phyloP scores from a whole-genome alignment of 2,329 filamentous ascomycete species.

The Xylariaceae sp. region DNA sequence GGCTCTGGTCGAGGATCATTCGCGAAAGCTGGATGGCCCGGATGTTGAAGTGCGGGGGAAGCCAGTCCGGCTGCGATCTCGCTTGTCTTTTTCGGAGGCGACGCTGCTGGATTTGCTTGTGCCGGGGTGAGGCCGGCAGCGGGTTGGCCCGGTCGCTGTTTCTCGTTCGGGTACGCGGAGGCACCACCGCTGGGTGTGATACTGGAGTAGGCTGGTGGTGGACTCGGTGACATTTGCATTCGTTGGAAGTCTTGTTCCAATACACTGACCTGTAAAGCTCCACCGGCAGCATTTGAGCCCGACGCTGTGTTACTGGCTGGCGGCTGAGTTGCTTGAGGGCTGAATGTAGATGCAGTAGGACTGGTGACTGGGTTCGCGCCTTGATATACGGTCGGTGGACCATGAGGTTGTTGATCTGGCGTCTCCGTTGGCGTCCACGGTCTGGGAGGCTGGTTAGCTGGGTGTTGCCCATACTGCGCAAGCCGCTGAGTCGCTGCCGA shows the following conservation, averaged over 20 bases:
- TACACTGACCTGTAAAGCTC: conserved; percentile 58
- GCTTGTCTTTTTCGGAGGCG: conserved; percentile 31
- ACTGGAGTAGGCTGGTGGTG: conserved; percentile 92
- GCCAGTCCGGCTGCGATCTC: conserved; percentile 34
- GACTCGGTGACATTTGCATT: conserved; percentile 73
- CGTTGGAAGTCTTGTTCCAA: conserved; percentile 83
- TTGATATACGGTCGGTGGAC: conserved; percentile 87
- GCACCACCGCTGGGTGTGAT: conserved; percentile 50
- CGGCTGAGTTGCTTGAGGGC: conserved; percentile 38
- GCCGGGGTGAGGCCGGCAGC: conserved; percentile 25
- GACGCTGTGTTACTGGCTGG: conserved; percentile 27
- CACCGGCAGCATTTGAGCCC: conserved; percentile 24
- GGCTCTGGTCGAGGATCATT: conserved; percentile 64
- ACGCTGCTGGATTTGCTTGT: conserved; percentile 26
- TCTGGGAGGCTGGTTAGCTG: conserved; percentile 48
- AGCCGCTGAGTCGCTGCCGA: conserved; percentile 77
- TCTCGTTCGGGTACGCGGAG: conserved; percentile 73
- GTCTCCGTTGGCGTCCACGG: conserved; percentile 96
- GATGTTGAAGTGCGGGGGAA: conserved; percentile 51
- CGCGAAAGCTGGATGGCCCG: conserved; percentile 83
- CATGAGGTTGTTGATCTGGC: conserved; percentile 80
- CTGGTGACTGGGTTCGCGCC: conserved; percentile 67
- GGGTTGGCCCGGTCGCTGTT: conserved; percentile 50
- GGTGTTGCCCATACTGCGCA: conserved; percentile 67
- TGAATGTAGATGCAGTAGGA: conserved; percentile 44